Evolutionary conservation across 2,329 filamentous ascomycete species (phyloP).

Genomic region (Penicillium psychrosexuale): DNA sequence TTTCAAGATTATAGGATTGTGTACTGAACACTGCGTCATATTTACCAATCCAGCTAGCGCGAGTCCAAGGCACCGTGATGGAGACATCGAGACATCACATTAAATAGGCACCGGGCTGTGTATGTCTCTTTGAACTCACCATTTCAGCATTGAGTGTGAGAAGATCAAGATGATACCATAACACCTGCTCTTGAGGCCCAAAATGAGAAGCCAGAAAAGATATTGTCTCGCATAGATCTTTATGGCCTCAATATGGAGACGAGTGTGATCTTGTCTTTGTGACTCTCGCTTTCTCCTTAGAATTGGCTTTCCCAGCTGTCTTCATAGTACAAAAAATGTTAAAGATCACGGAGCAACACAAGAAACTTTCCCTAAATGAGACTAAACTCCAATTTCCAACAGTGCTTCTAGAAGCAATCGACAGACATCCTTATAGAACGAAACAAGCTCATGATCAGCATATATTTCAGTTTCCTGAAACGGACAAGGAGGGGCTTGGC

Average conservation of each 20-base stretch:
- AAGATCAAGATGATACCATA: neutral
- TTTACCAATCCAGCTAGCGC: neutral
- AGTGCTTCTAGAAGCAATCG: neutral
- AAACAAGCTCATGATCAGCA: neutral
- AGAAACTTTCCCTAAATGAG: neutral
- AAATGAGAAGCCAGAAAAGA: neutral
- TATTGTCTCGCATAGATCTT: neutral
- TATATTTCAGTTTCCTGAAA: neutral
- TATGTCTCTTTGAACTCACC: neutral
- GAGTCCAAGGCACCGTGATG: neutral
- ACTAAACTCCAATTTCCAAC: neutral
- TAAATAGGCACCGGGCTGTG: no score
- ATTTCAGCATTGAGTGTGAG: neutral
- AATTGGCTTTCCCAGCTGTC: neutral
- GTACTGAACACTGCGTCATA: neutral
- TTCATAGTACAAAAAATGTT: no score
- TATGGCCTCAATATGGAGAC: neutral
- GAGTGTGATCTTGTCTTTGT: neutral
- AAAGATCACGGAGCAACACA: neutral
- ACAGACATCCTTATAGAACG: neutral
- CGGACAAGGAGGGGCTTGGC: neutral
- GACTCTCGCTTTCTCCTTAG: neutral
- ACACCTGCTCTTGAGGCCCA: neutral
- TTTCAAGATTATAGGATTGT: no score
- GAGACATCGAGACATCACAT: no score